Percentiles rank a stretch among this genome's conserved stretches.
Evolutionary conservation across 257 asterid genomes (phyloP).

Genomic region (Scutellaria minor): DNA sequence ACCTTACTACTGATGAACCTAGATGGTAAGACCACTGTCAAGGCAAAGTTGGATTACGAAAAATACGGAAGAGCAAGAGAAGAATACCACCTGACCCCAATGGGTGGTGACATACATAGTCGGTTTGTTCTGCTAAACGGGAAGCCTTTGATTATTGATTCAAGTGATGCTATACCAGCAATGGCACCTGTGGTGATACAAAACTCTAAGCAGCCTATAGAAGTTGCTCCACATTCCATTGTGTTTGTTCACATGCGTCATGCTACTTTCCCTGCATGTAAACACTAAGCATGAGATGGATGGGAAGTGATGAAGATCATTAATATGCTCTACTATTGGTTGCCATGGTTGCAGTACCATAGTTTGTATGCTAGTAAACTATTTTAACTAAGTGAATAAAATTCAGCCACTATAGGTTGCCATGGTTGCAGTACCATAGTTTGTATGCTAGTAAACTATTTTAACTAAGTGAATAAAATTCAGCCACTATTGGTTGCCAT

Average conservation of each 20-base stretch:
- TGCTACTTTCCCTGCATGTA: constrained; percentile 53
- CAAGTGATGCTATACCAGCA: constrained; percentile 53
- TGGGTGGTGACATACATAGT: constrained; percentile 59
- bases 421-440: too few species aligned
- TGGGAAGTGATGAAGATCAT: too few species aligned
- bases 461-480: too few species aligned
- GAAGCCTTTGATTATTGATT: constrained; percentile 44
- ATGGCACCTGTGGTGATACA: constrained; percentile 38
- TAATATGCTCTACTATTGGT: too few species aligned
- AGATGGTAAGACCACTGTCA: constrained; percentile 45
- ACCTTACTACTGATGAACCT: constrained; percentile 59
- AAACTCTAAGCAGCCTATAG: constrained; percentile 47
- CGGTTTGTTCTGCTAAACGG: constrained; percentile 64
- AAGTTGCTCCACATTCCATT: constrained; percentile 57
- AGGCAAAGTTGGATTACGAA: constrained; percentile 34
- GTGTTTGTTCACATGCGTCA: constrained; percentile 57
- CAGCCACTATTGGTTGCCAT: too few species aligned
- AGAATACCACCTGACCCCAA: constrained; percentile 68
- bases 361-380: too few species aligned
- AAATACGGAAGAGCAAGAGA: constrained; percentile 40
- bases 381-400: too few species aligned
- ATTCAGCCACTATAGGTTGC: too few species aligned
- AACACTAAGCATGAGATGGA: too few species aligned
- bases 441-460: too few species aligned
- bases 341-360: too few species aligned